Percentiles rank a stretch among this genome's conserved stretches.
Evolutionary conservation across 345 rosid genomes (phyloP).

Genomic region (Citrus inodora): DNA sequence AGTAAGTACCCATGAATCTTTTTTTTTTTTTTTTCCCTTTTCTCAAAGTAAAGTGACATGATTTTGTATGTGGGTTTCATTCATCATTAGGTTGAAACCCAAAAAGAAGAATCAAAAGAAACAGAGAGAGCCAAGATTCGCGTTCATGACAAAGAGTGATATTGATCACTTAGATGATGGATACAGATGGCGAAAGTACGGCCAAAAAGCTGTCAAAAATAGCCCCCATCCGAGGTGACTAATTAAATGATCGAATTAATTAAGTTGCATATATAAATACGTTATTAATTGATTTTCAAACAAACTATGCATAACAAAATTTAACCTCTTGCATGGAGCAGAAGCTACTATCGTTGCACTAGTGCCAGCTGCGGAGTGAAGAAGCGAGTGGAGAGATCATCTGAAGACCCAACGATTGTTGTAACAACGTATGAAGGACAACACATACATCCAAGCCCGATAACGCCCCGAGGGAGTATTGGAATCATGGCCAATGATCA

Average conservation of each 20-base stretch:
- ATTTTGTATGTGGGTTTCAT: conserved; percentile 1
- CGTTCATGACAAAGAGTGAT: conserved; percentile 96
- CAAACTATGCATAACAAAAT: no score
- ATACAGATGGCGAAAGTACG: conserved; percentile 96
- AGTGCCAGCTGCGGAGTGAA: conserved; percentile 88
- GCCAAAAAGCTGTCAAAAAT: conserved; percentile 96
- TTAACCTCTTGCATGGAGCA: conserved; percentile 23
- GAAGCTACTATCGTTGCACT: conserved; percentile 99
- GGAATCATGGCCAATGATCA: conserved; percentile 33
- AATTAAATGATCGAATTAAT: no score
- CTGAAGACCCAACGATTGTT: conserved; percentile 68
- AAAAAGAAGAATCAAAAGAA: conserved; percentile 83
- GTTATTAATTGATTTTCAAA: no score
- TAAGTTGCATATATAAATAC: no score
- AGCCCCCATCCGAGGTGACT: conserved; percentile 92
- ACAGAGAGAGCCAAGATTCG: conserved; percentile 81
- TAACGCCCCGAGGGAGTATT: conserved; percentile 64
- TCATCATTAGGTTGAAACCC: conserved; percentile 61
- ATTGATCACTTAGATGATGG: conserved; percentile 97
- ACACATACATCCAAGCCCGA: conserved; percentile 72
- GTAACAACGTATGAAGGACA: conserved; percentile 98
- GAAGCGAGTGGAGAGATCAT: conserved; percentile 97
- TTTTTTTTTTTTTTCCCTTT: not conserved
- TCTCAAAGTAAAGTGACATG: conserved; percentile 1
- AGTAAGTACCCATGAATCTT: conserved; percentile 40